Evolutionary conservation across 371 early-diverging fungal genomes (phyloP), one percentile per base, ranked within the genome.

Genomic region (Haplosporangium sp.): DNA sequence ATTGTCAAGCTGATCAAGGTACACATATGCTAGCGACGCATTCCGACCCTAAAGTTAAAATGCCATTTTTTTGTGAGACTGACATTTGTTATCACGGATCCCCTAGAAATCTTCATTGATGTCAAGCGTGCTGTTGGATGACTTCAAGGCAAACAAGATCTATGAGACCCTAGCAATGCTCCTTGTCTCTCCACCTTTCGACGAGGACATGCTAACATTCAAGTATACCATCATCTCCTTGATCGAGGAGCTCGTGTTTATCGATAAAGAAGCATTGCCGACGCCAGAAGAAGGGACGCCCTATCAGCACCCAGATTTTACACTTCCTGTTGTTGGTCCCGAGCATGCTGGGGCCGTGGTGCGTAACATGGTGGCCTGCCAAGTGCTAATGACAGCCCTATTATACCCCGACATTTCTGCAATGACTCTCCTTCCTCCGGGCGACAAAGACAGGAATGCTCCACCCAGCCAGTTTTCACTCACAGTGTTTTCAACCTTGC

Each of bases 211-310:
- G 59, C 55, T 74, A 10, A 62, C 69, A 12, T 69, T 82, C 56
- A 87, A 86, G 88, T 74, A 74, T 45, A 80, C 85, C 8, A 73
- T 88, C 23, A 81, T 86, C 10, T 71, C 83, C 7, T 60, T 74
- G 43, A 60, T 86, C 43, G 83, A 80, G 18, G 84, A 86, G 46
- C 54, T 88, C 10, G 83, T 66, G 5, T 86, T 84, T 74, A 80
- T 86, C 23, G 90, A 88, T 21, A 86, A 83, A 48, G 82, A 80
- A 42, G 77, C 71, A 29, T 59, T 81, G 18, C 82, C 85, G 45
- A 85, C 85, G n/a, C 76, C 83, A 14, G 66, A 87, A 7, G 87
- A 86, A 45, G 86, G 85, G 13, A 76, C 86, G 1, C 90, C 90
- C 0, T 88, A 88, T 67, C 90, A 89, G 60, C 90, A 89, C 59